Percentiles rank a stretch among this genome's conserved stretches.
phyloP scores from a whole-genome alignment of 371 early-diverging fungal species.

The Actinomucor elegans region DNA sequence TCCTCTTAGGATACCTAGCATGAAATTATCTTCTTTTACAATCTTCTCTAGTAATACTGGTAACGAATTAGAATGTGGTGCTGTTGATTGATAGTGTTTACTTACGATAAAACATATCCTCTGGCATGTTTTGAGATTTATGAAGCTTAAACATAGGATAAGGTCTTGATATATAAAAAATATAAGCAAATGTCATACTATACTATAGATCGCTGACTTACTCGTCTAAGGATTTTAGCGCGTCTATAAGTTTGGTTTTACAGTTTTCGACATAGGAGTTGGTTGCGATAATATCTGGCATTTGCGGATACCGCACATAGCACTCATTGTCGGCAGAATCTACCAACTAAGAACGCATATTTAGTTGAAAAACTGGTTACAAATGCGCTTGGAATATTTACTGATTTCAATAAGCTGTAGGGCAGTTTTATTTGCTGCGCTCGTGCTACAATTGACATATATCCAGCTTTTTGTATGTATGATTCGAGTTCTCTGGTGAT shows the following conservation, averaged over 20 bases:
- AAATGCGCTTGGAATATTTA: neutral
- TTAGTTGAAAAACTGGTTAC: no score
- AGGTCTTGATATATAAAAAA: slow-evolving; percentile 2
- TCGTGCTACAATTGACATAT: slow-evolving; percentile 5
- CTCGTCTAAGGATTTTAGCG: slow-evolving; percentile 11
- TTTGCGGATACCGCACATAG: slow-evolving; percentile 1
- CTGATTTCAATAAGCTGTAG: slow-evolving; percentile 18
- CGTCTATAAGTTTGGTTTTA: neutral
- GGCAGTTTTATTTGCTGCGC: slow-evolving; percentile 16
- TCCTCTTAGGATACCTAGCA: slow-evolving; percentile 15
- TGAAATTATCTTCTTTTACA: neutral
- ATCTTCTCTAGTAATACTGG: slow-evolving; percentile 21
- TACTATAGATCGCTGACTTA: neutral
- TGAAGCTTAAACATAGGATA: slow-evolving; percentile 17
- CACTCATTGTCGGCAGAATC: neutral
- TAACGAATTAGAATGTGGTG: no score
- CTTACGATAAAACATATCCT: slow-evolving; percentile 28
- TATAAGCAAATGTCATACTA: neutral
- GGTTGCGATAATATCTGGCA: slow-evolving; percentile 11
- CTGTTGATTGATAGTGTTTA: no score
- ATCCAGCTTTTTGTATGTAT: neutral
- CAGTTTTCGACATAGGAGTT: neutral
- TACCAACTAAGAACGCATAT: no score
- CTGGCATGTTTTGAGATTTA: slow-evolving; percentile 15
- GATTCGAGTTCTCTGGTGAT: neutral